Conservation (phyloP, 2,329 filamentous ascomycete species). For the Fusarium torulosum region DNA sequence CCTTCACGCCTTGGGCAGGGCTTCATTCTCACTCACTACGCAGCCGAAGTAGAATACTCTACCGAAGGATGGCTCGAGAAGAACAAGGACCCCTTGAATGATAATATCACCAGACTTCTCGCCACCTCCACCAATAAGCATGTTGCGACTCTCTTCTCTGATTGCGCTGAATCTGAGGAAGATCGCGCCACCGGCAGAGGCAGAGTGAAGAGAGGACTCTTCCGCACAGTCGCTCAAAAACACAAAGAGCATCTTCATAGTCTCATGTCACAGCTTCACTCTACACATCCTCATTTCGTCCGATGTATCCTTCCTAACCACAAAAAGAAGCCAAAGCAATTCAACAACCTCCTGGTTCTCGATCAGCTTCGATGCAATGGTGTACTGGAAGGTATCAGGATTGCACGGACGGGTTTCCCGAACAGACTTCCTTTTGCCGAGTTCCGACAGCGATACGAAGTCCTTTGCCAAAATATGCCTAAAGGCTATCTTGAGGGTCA, state of each 20-base stretch:
- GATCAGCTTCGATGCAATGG: slow-evolving; percentile 99
- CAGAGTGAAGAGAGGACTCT: slow-evolving; percentile 95
- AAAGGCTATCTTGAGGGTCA: slow-evolving; percentile 94
- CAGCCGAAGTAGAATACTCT: slow-evolving; percentile 96
- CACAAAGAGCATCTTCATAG: slow-evolving; percentile 99
- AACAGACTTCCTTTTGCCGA: slow-evolving; percentile 93
- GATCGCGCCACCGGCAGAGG: slow-evolving; percentile 75
- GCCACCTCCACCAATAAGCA: slow-evolving; percentile 86
- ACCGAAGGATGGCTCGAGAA: slow-evolving; percentile 97
- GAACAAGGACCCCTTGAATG: slow-evolving; percentile 98
- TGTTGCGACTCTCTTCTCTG: slow-evolving; percentile 84
- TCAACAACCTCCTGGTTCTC: slow-evolving; percentile 90
- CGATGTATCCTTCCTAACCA: slow-evolving; percentile 98
- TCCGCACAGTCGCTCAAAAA: slow-evolving; percentile 94
- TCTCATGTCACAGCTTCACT: slow-evolving; percentile 93
- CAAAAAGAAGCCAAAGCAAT: slow-evolving; percentile 95
- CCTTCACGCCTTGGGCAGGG: slow-evolving; percentile 89
- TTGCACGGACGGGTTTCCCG: slow-evolving; percentile 95
- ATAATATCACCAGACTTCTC: slow-evolving; percentile 92
- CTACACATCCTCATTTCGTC: slow-evolving; percentile 97
- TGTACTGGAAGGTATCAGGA: slow-evolving; percentile 98
- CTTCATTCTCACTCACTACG: slow-evolving; percentile 97
- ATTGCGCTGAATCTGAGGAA: slow-evolving; percentile 87
- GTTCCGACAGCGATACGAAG: slow-evolving; percentile 95
- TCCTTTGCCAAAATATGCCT: slow-evolving; percentile 88